Evolutionary conservation across 257 asterid species (phyloP), one percentile per base, ranked within the genome.

Genomic region (Ballota nigra): DNA sequence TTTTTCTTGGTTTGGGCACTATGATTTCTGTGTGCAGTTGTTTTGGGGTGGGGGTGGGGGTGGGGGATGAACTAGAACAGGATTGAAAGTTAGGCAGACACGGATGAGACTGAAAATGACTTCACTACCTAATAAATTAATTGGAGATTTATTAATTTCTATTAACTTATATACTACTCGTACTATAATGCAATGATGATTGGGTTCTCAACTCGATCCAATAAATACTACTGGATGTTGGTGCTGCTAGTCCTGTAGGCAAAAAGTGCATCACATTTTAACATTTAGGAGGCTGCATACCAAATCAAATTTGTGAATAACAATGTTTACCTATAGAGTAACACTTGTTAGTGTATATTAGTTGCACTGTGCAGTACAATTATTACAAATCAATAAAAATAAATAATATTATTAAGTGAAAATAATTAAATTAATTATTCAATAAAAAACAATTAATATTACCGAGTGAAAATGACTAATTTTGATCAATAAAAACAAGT

Each of bases 151-250:
- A 60, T 49, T 61, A 47, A 62, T 62, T 36, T 33, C 2, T 26
- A 4, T 2, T 29, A 59, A 71, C 52, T 19, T 53, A 55, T 18
- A 49, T 23, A 20, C n/a, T 53, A 20, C 15, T 0, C 0, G 1
- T 8, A n/a, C n/a, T n/a, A 41, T 56, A 77, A 77, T 77, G 85
- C 80, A 45, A 73, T 57, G 55, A 43, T 77, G 82, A 81, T 66
- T 81, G 55, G 85, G 77, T 68, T 28, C 68, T 58, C 74, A 51
- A 51, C 69, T 70, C 26, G 6, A 28, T 62, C 69, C 40, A 34
- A 36, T 13, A 65, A 13, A 73, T 6, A 55, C 60, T 8, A 72
- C 67, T 76, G 73, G 76, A 22, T 24, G 62, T 12, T 11, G 62
- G 12, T 45, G 6, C 45, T 58, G 71, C 34, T 47, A 66, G 29